Conservation (phyloP, 202 grass and related monocot genomes). For the Schoenoplectus triqueter region DNA sequence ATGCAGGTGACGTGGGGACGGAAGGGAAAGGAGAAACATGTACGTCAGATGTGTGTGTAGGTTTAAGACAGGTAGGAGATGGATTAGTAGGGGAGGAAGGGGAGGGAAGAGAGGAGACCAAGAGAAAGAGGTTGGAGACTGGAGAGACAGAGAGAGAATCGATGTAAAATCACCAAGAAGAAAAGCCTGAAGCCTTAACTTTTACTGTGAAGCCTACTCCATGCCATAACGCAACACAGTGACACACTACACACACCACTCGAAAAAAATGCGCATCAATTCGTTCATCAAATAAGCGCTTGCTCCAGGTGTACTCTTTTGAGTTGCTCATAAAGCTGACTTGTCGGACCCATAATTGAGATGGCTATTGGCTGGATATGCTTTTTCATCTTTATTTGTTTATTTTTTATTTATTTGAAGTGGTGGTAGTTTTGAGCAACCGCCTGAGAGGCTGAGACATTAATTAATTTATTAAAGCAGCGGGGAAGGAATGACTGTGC, state of each 20-base stretch:
- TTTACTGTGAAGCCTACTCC: conserved; percentile 37
- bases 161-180: conserved; percentile 22
- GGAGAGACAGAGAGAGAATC: conserved; percentile 31
- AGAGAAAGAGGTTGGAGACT: conserved; percentile 25
- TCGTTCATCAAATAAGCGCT: not conserved
- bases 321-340: conserved; percentile 18
- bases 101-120: not conserved
- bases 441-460: too few relatives aligned
- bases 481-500: too few relatives aligned
- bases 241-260: too few relatives aligned
- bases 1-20: conserved; percentile 18
- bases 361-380: not conserved
- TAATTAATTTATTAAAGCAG: too few relatives aligned
- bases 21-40: not conserved
- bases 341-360: conserved; percentile 22
- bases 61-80: not conserved
- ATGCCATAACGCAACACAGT: not conserved
- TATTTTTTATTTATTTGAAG: too few relatives aligned
- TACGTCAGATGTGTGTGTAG: conserved; percentile 17
- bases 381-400: too few relatives aligned
- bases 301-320: not conserved
- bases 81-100: not conserved
- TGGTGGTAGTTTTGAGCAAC: too few relatives aligned
- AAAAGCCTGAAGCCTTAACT: conserved; percentile 33
- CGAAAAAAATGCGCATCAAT: not conserved